Evolutionary conservation across 129 eudicot genomes (phyloP).

Genomic region (Lactuca saligna): DNA sequence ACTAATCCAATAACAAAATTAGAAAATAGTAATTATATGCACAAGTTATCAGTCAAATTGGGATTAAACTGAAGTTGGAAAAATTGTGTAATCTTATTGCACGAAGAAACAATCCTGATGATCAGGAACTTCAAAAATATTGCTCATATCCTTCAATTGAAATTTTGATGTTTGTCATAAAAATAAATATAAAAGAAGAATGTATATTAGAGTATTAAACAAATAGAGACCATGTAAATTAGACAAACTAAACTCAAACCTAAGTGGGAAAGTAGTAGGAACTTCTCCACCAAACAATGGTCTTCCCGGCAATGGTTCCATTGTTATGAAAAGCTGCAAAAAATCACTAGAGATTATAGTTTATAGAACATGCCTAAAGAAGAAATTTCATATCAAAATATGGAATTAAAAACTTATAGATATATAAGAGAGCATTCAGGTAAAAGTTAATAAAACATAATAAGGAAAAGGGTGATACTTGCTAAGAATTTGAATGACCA

Average conservation of each 20-base stretch:
- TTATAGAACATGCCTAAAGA: no score
- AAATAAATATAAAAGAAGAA: no score
- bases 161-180: constrained; percentile 9
- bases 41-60: neutral
- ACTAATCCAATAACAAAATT: constrained; percentile 16
- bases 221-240: neutral
- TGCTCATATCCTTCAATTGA: constrained; percentile 66
- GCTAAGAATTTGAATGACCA: no score
- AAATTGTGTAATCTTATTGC: no score
- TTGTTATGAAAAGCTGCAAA: constrained; percentile 21
- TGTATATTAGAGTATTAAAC: neutral
- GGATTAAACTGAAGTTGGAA: no score
- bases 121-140: constrained; percentile 86
- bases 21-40: neutral
- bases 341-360: neutral
- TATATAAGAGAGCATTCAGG: no score
- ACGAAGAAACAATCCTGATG: constrained; percentile 65
- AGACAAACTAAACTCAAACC: constrained; percentile 61
- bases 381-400: no score
- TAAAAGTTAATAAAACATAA: no score
- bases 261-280: constrained; percentile 56
- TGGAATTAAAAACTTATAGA: no score
- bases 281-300: constrained; percentile 84
- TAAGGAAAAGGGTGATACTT: no score
- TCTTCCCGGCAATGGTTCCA: constrained; percentile 44